These are phyloP conservation scores for Drechslera avenae DNA, from an alignment of 2,329 filamentous ascomycete species.

Conservation along the genomic window DNA sequence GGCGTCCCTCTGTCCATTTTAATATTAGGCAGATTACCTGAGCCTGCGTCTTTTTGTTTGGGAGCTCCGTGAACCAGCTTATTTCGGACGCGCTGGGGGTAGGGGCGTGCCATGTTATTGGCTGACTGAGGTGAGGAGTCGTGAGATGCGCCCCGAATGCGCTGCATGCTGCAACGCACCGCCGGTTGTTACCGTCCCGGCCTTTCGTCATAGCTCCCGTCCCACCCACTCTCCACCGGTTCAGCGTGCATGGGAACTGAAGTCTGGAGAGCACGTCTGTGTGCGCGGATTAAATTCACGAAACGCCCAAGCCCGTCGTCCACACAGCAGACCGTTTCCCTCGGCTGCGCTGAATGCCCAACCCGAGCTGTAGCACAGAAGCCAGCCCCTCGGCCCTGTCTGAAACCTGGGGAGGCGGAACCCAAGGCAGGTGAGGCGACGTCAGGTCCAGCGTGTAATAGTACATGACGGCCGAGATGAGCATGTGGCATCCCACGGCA, in stretches of 20 bases:
- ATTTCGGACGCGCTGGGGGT: conserved; percentile 30
- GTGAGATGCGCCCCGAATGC: conserved; percentile 22
- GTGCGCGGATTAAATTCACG: not conserved
- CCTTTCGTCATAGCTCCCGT: conserved; percentile 22
- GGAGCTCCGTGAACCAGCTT: conserved; percentile 25
- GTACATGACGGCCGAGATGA: conserved; percentile 72
- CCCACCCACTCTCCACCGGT: conserved; percentile 7
- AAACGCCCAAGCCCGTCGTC: too few species aligned
- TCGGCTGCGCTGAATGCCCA: conserved; percentile 17
- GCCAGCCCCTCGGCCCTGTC: not conserved
- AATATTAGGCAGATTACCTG: conserved; percentile 45
- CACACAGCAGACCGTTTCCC: not conserved
- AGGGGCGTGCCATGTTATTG: conserved; percentile 35
- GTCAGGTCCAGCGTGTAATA: conserved; percentile 64
- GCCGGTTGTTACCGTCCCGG: conserved; percentile 18
- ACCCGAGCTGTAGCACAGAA: conserved; percentile 22
- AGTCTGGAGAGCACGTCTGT: not conserved
- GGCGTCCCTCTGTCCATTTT: conserved; percentile 31
- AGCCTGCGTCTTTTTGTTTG: conserved; percentile 34
- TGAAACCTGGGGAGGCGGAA: conserved; percentile 52
- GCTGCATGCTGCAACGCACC: conserved; percentile 25
- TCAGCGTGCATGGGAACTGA: not conserved
- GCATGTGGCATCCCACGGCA: conserved; percentile 66
- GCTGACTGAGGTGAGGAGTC: conserved; percentile 31
- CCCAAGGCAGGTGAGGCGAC: conserved; percentile 71